phyloP scores from a whole-genome alignment of 306 rosid species.

The Prunus kanzakura region DNA sequence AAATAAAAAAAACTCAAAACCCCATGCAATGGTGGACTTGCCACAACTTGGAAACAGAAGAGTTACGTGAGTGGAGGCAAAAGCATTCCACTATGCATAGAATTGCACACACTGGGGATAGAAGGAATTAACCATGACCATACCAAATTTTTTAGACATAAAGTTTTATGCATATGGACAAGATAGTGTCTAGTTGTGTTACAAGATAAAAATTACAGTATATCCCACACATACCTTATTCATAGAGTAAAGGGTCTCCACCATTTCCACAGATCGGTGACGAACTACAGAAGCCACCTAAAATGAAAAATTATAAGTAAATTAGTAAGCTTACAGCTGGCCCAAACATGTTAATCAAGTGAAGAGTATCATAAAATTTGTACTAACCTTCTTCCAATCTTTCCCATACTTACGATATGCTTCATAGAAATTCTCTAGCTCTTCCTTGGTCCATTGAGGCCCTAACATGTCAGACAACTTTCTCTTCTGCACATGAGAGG shows the following conservation, averaged over 20 bases:
- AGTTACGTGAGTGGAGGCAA: neutral
- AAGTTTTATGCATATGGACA: neutral
- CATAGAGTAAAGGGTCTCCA: conserved; percentile 89
- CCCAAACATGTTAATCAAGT: neutral
- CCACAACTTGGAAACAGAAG: neutral
- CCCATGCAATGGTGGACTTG: conserved; percentile 8
- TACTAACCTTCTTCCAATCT: conserved; percentile 94
- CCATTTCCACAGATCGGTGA: conserved; percentile 77
- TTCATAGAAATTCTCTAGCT: conserved; percentile 74
- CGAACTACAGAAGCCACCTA: conserved; percentile 76
- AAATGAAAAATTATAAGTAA: conserved; percentile 7
- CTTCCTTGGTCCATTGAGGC: conserved; percentile 83
- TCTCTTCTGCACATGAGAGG: conserved; percentile 66
- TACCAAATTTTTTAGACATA: neutral
- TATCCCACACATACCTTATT: conserved; percentile 55
- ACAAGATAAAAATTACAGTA: neutral
- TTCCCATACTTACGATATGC: conserved; percentile 85
- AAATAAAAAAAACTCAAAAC: neutral
- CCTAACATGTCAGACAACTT: conserved; percentile 91
- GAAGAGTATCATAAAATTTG: conserved; percentile 14
- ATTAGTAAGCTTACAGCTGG: neutral
- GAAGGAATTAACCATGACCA: neutral
- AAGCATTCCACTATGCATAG: neutral
- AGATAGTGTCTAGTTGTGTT: neutral
- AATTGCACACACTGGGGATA: neutral